Base-by-base conservation (phyloP, 2,329 filamentous ascomycete species). In the Sclerotinia minor region DNA sequence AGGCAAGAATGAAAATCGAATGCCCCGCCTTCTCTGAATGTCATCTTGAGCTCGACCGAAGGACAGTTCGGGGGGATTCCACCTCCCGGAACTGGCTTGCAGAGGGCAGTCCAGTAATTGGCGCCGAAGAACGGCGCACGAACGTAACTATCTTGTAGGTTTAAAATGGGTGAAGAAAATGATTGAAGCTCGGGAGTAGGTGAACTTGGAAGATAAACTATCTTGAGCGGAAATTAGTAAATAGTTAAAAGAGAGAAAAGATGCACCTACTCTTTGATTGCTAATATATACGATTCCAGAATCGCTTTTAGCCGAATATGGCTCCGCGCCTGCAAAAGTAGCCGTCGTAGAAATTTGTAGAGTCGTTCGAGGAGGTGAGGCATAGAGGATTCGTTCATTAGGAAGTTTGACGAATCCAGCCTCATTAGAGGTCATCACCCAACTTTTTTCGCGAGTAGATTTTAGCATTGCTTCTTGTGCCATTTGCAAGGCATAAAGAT, bases 1-100 rank as follows among this genome's bases (percentile, higher is more conserved):
- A 94, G 97, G 64, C 87, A 87, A 63, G 87, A 86, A 74, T 94
- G 89, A 76, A 96, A 98, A 73, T 97, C 93, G 78, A 91, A 95
- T 68, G 94, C 94, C n/a, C 94, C 94, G 54, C 94, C 94, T 71
- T 98, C 94, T 77, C 93, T 94, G 82, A 98, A 98, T 29, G 89
- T 93, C 74, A 97, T 84, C 77, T 91, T 93, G 72, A 96, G 79
- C 75, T 95, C 92, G 54, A 97, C 83, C 38, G 89, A 87, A 24
- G 89, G 85, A 70, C 92, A 84, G 29, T 89, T 83, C 6, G 89
- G 80, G 0, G 94, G 92, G 63, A 97, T 91, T 61, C 92, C 92
- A 49, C 95, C 95, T 47, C 91, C 91, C 0, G 89, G 81, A 32
- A 96, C 92, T 1, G 94, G 92, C 74, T 90, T 89, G 68, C 96